Conservation (phyloP, 2,329 filamentous ascomycete genomes). For the Aspergillus clavatus region DNA sequence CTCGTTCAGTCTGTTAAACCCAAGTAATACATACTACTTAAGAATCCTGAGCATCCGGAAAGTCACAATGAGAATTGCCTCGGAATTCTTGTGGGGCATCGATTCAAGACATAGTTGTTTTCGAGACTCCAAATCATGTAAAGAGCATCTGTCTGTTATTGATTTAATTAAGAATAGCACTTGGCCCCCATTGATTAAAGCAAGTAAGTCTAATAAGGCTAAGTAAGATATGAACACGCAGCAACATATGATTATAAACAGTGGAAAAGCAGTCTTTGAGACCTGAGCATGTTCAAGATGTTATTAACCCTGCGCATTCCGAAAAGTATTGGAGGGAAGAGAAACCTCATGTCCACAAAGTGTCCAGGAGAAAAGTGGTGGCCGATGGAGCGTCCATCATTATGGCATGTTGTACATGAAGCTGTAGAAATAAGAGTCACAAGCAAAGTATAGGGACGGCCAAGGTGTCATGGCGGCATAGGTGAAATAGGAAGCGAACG, state of each 20-base stretch:
- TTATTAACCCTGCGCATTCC: background rate
- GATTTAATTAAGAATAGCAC: background rate
- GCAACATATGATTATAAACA: background rate
- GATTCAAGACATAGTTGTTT: no score
- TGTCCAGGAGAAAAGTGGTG: background rate
- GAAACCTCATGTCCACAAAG: background rate
- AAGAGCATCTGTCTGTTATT: no score
- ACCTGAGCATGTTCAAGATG: background rate
- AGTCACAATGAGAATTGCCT: no score
- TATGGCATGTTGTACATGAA: background rate
- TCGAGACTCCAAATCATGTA: no score
- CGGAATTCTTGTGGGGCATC: no score
- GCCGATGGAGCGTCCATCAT: background rate
- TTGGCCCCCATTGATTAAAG: background rate
- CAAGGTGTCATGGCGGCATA: constrained; percentile 16
- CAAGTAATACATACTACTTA: no score
- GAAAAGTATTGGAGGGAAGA: background rate
- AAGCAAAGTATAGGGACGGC: constrained; percentile 16
- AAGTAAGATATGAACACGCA: background rate
- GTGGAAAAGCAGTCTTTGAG: background rate
- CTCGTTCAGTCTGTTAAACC: no score
- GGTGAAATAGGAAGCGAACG: constrained; percentile 9
- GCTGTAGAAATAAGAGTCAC: constrained; percentile 6
- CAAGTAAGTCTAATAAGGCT: background rate
- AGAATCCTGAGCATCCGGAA: no score